Evolutionary conservation across 306 rosid genomes (phyloP).

Genomic region (Vigna angularis): DNA sequence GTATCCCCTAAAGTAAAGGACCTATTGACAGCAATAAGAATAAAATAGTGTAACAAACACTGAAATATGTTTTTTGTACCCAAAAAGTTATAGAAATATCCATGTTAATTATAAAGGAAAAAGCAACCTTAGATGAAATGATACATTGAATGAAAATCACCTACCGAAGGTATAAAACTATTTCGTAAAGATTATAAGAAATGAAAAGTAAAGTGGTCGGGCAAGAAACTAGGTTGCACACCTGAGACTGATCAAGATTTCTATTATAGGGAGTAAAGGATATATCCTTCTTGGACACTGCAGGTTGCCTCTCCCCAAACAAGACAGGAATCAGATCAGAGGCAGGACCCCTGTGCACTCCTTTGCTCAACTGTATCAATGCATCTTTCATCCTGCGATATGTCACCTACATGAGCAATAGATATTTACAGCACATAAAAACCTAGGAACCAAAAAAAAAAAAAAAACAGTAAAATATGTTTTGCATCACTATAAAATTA

Average conservation of each 20-base stretch:
- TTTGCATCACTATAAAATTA: too few relatives aligned
- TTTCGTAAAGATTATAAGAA: not conserved
- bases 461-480: not conserved
- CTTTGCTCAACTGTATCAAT: conserved; percentile 88
- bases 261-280: conserved; percentile 71
- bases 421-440: conserved; percentile 41
- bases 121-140: conserved; percentile 25
- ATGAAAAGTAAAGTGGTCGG: conserved; percentile 7
- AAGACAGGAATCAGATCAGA: conserved; percentile 83
- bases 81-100: conserved; percentile 21
- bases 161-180: not conserved
- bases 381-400: conserved; percentile 97
- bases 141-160: conserved; percentile 23
- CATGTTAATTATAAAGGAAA: conserved; percentile 13
- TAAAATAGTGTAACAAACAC: not conserved
- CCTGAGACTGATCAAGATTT: conserved; percentile 97
- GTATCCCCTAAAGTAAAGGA: conserved; percentile 14
- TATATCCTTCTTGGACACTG: conserved; percentile 79
- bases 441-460: conserved; percentile 4
- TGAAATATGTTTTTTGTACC: not conserved
- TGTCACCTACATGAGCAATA: conserved; percentile 69
- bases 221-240: conserved; percentile 45
- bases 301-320: conserved; percentile 88
- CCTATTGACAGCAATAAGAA: not conserved
- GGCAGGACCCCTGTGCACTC: conserved; percentile 94